A percentile compares a stretch with the other conserved stretches of the same genome.
phyloP scores from a whole-genome alignment of 768 basidiomycete genomes.

The Lyophyllum atratum region DNA sequence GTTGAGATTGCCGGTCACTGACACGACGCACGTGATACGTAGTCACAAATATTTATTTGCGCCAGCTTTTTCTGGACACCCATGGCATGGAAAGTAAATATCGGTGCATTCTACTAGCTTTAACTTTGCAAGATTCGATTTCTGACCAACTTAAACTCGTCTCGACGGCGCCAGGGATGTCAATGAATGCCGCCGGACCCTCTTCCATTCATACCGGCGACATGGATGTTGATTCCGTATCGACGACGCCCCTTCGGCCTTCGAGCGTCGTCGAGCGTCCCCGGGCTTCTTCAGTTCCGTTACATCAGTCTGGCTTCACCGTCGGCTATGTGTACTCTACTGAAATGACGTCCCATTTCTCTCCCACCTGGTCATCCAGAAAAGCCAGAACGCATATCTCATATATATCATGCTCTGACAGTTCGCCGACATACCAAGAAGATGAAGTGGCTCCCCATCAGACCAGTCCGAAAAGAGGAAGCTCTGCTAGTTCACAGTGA shows the following conservation, averaged over 20 bases:
- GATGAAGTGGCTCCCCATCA: constrained; percentile 80
- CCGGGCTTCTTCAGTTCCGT: constrained; percentile 47
- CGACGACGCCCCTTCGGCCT: constrained; percentile 3
- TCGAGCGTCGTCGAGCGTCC: constrained; percentile 12
- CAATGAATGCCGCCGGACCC: constrained; percentile 8
- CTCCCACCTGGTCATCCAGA: constrained; percentile 57
- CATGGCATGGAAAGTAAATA: background rate
- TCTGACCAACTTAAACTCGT: background rate
- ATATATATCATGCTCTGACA: constrained; percentile 71
- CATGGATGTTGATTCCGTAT: constrained; percentile 2
- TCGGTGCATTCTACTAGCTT: background rate
- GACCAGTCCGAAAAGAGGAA: constrained; percentile 75
- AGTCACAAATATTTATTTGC: background rate
- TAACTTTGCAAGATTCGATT: background rate
- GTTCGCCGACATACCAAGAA: constrained; percentile 56
- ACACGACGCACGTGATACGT: background rate
- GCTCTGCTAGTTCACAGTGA: constrained; percentile 88
- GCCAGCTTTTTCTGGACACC: background rate
- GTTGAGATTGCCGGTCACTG: no score
- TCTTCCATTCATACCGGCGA: background rate
- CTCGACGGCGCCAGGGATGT: constrained; percentile 4
- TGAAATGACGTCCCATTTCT: constrained; percentile 85
- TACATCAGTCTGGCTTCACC: constrained; percentile 37
- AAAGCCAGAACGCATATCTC: constrained; percentile 84
- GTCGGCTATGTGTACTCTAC: constrained; percentile 88